Conservation (phyloP, 2,329 filamentous ascomycete species). For the Hypoxylon sp. region DNA sequence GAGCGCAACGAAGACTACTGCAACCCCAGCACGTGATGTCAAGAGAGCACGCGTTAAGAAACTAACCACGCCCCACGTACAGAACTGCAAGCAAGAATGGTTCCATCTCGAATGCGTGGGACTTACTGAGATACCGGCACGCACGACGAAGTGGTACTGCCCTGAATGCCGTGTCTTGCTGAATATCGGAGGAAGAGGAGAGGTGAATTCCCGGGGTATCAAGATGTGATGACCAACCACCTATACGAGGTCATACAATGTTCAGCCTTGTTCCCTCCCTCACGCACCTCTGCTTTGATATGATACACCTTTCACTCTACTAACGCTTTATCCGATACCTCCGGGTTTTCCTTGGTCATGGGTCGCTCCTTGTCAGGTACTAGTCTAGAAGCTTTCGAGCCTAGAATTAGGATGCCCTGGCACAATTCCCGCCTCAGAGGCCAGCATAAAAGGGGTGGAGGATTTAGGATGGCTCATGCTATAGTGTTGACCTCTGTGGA, state of each 20-base stretch:
- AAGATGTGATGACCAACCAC: constrained; percentile 57
- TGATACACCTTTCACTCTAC: not conserved
- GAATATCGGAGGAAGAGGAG: constrained; percentile 74
- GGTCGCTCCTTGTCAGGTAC: not conserved
- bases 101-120: constrained; percentile 86
- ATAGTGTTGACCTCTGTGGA: not conserved
- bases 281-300: not conserved
- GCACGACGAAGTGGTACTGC: constrained; percentile 88
- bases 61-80: constrained; percentile 49
- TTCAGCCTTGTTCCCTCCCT: not conserved
- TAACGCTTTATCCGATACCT: constrained; percentile 13
- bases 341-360: constrained; percentile 7
- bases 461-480: not conserved
- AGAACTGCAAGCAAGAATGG: constrained; percentile 85
- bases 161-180: constrained; percentile 78
- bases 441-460: not conserved
- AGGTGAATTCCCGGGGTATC: constrained; percentile 72
- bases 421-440: not conserved
- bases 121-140: constrained; percentile 75
- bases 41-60: constrained; percentile 37
- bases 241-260: constrained; percentile 4
- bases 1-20: constrained; percentile 57
- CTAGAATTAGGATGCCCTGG: not conserved
- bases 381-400: not conserved
- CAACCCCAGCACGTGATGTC: constrained; percentile 36